Evolutionary conservation across 768 basidiomycete genomes (phyloP), one percentile per base, ranked within the genome.

Genomic region (Exidia glandulosa): DNA sequence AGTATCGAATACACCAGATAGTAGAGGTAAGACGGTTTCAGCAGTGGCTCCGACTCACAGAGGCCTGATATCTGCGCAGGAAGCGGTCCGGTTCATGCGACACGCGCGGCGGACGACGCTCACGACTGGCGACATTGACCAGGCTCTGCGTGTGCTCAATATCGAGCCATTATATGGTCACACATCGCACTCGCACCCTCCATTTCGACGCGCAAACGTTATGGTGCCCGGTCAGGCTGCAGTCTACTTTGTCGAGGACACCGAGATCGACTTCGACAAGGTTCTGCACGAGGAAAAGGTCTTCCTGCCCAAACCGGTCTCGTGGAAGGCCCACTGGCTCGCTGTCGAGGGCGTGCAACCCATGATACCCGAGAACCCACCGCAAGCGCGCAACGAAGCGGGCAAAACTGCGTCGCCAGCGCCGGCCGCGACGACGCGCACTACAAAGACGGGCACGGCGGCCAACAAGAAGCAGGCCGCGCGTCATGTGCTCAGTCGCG

Each of bases 261-360:
- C 97, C 65, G 96, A 98, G 72, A 87, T 99, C 55, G 96, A 98
- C 73, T 93, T 99, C 66, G 90, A 94, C 68, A 90, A 86, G 58
- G 85, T 94, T 10, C 73, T 97, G 45, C 82, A 89, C 59, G 89
- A 91, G 66, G 90, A 92, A 70, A 88, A 93, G 71, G 85, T 93
- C 34, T 77, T 81, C 1, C 73, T 94, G 7, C 90, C 92, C 0
- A 85, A 87, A 65, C 87, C 86, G 45, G 85, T 90, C 59, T 84
- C 79, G 64, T 94, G 90, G 87, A 88, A 86, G 0, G 94, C 96
- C 2, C 96, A 99, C 69, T 99, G 96, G 96, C 79, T 99, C 32
- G 94, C 94, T 0, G 93, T 99, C 37, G 96, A 99, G 66, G 96
- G 96, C 29, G 89, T 99, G 13, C 96, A 98, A 67, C 94, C 95